Evolutionary conservation across 441 rosid genomes (phyloP).

Genomic region (Gossypium trilobum): DNA sequence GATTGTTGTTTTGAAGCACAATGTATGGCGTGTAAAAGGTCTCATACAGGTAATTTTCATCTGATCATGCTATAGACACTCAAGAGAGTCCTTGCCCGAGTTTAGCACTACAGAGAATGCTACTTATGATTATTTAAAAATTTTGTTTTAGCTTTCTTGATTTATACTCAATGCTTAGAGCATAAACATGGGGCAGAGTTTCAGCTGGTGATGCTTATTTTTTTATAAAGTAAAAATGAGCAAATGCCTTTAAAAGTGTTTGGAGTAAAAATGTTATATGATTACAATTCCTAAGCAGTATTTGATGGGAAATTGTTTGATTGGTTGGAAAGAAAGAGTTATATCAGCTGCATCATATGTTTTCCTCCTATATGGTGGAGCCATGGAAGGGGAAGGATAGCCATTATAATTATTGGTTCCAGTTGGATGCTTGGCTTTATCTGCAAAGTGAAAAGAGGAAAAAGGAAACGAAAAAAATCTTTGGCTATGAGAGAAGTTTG

Average conservation of each 20-base stretch:
- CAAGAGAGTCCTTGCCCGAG: neutral
- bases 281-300: no score
- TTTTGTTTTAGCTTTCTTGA: neutral
- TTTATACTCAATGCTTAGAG: neutral
- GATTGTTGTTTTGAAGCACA: slow-evolving; percentile 75
- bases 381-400: no score
- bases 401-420: no score
- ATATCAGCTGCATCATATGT: no score
- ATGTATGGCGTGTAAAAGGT: slow-evolving; percentile 95
- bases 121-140: neutral
- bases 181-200: neutral
- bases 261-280: no score
- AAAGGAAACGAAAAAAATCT: no score
- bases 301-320: no score
- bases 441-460: no score
- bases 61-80: neutral
- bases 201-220: neutral
- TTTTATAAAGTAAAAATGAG: neutral
- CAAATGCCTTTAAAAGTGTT: no score
- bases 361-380: no score
- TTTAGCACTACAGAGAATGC: neutral
- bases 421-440: no score
- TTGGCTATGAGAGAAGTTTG: neutral
- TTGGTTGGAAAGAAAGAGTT: no score
- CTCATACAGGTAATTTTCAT: slow-evolving; percentile 64